Base-by-base conservation (phyloP, 257 asterid genomes). In the Ligustrum vulgare region DNA sequence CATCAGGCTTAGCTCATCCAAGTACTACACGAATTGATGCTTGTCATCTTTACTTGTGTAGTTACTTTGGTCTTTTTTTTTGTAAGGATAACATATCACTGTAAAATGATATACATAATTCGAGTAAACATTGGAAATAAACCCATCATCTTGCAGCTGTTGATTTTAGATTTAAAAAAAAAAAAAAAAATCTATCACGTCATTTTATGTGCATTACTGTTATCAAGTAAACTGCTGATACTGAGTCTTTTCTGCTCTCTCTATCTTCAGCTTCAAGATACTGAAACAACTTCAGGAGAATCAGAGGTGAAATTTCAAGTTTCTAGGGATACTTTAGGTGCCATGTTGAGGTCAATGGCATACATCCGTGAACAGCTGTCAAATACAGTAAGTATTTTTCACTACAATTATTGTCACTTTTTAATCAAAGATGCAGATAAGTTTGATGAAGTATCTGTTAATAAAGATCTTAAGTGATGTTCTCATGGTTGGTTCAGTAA, bases 311-410 rank as follows among this genome's bases (percentile, higher is more conserved):
- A 92, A 80, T 92, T 92, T 83, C 96, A 88, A 83, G 96, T 92
- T 72, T 88, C 96, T 2, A 85, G 74, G 80, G 95, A 90, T 83
- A 85, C 96, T 45, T 85, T 87, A 65, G 95, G 90, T 73, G 95
- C 96, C 77, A 87, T 92, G 97, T 79, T 89, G 86, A 89, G 96
- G 83, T 90, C 95, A 67, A 92, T 90, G 86, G 90, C 97, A 56
- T 89, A 88, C 85, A 91, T 91, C 31, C 89, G 93, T 1, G 93
- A 92, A 83, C 97, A 92, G 85, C 94, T 92, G 67, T 87, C 93
- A 3, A 84, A 72, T 81, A 58, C 82, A 35, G 95, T 87, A 86
- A 89, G 90, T 49, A 60, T 76, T 77, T 45, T 51, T 39, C 54
- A 75, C 67, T 60, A 15, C 62, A 54, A 68, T 67, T n/a, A 23